Base-by-base conservation (phyloP, 2,329 filamentous ascomycete species). In the Incumbomyces lentus region DNA sequence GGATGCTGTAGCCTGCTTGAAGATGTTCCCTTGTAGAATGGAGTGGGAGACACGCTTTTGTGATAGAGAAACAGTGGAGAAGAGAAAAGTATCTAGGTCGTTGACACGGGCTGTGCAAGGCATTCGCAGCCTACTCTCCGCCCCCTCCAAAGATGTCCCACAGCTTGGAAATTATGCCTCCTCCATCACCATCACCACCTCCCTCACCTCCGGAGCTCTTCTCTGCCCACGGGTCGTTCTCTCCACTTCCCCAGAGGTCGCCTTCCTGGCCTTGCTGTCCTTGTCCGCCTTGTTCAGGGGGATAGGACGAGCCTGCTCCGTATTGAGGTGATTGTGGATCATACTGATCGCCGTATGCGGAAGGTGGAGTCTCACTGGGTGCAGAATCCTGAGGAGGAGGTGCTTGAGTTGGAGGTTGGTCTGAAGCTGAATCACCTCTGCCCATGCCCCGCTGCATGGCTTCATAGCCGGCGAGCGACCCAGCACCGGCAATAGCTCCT, bases 381-480 rank as follows among this genome's bases (percentile, higher is more conserved):
- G 18, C 6, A 19, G 14, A 33, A n/a, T 6, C 18, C 14, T 30
- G 22, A 16, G 26, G 6, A 11, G 30, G 13, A 14, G 26, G 26
- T 18, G 44, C 13, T 14, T 16, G 45, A 7, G 29, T 32, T 37
- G 47, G 33, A 34, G 29, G n/a, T 46, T 33, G 48, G 22, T 46
- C 48, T 14, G 7, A 29, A 13, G 34, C 38, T 11, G 49, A 38
- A 16, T 59, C 54, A 16, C 33, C n/a, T 14, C 63, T 63, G 22
- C 63, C 64, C 53, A 67, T 61, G 2, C 72, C 71, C 50, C 75
- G 61, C 50, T 76, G 73, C 75, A 81, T 77, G 3, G 77, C 76
- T 59, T 81, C 79, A 54, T 79, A 79, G 3, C 76, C 78, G 30
- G 76, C 78, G 65, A 81, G 73, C 1, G 75, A 72, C 6, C 76